Percentiles rank a stretch among this genome's conserved stretches.
phyloP scores from a whole-genome alignment of 179 eudicot genomes.

The Nepenthes alata region DNA sequence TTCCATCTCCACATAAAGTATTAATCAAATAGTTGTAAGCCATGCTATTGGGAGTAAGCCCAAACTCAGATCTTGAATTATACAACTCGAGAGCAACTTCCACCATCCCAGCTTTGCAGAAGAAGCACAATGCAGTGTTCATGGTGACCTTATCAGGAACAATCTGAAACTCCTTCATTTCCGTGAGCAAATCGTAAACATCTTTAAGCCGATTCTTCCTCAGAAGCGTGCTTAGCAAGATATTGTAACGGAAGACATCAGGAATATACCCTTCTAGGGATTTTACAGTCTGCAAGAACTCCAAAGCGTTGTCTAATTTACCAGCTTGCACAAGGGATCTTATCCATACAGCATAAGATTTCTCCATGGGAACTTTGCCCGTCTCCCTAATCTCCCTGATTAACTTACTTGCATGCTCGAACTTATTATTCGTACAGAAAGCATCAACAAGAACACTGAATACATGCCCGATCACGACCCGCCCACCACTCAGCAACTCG shows the following conservation, averaged over 20 bases:
- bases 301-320: constrained; percentile 43
- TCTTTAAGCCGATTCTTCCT: constrained; percentile 48
- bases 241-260: constrained; percentile 48
- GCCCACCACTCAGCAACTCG: constrained; percentile 8
- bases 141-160: constrained; percentile 65
- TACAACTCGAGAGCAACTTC: constrained; percentile 59
- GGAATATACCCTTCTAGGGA: constrained; percentile 53
- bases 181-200: constrained; percentile 65
- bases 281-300: constrained; percentile 31
- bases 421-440: constrained; percentile 39
- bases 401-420: constrained; percentile 42
- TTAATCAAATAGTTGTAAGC: constrained; percentile 57
- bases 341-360: constrained; percentile 59
- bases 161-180: constrained; percentile 47
- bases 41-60: constrained; percentile 52
- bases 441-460: constrained; percentile 34
- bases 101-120: constrained; percentile 80
- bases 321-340: constrained; percentile 45
- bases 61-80: constrained; percentile 39
- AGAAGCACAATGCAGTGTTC: constrained; percentile 62
- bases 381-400: constrained; percentile 36
- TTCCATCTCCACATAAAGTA: constrained; percentile 58
- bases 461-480: constrained; percentile 14
- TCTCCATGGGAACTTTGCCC: constrained; percentile 23
- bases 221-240: constrained; percentile 43